Evolutionary conservation across 805 yeast species (phyloP), one percentile per base, ranked within the genome.

Genomic region (Tetrapisispora nanseiensis): DNA sequence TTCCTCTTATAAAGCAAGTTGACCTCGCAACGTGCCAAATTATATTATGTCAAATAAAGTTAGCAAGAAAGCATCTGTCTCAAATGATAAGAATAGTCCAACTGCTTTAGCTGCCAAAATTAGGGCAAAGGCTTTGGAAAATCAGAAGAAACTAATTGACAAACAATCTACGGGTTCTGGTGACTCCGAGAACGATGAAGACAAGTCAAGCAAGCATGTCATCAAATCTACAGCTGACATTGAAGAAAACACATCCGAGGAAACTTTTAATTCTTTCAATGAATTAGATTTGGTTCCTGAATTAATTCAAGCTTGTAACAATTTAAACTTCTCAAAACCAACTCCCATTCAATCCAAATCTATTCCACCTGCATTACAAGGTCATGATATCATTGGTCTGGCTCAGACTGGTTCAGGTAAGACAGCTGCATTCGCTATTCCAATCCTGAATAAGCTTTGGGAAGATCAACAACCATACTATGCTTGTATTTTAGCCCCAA

Each of bases 371-470:
- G 65, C 80, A 22, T 80, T 82, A 0, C 19, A 58, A 28, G 19
- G 38, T 21, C 12, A 18, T 27, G 96, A 90, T 58, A 68, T 85
- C 2, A 70, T 89, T n/a, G 97, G 95, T 13, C 74, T 89, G n/a
- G 97, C 97, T 0, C 86, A 87, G 51, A 90, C 98, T 0, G 98
- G n/a, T n/a, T n/a, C n/a, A n/a, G n/a, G n/a, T n/a, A n/a, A n/a
- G n/a, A n/a, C n/a, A n/a, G n/a, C n/a, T 12, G 82, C 94, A 2
- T 90, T 80, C 61, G 57, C 83, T 11, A 61, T 90, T 2, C 97
- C 97, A 0, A 61, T 86, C 39, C 55, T 83, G 7, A 58, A 76
- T 2, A 78, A 76, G 48, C 66, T 82, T n/a, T 48, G 63, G 63
- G 72, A 60, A 55, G 61, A 66, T 33, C 76, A 78, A 1, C 57